Base-by-base conservation (phyloP, 108 stramenopile genomes). In the Pseudonitzschia pungens region DNA sequence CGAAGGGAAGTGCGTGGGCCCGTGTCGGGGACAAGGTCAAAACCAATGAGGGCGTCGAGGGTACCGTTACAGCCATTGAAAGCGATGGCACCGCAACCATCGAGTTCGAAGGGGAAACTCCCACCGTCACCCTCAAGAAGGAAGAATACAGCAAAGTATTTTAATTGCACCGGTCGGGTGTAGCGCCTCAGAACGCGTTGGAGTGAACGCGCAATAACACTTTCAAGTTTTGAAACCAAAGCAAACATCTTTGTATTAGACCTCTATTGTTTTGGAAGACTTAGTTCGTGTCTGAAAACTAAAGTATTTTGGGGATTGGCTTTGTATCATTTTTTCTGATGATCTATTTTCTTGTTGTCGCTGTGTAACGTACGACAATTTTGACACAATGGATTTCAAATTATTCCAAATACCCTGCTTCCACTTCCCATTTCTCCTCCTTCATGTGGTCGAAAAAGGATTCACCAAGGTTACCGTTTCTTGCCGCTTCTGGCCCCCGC, bases 1-100 rank as follows among this genome's bases (percentile, higher is more conserved):
- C 95, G 41, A 89, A 88, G 40, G 96, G 96, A 67, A 85, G 83
- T 77, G 93, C 93, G 7, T 96, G 96, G 96, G 95, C 95, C 4
- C 82, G 95, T 52, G 92, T 87, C 27, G 95, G 95, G 64, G 96
- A 96, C 72, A 82, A 75, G 7, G 93, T 96, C 33, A 92, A 81
- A 73, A 89, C 84, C 50, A 81, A 74, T 53, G 60, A 84, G 50
- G 95, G 95, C 42, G 68, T 48, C 43, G 75, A 79, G 55, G 95
- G 92, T 12, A 78, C 86, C 26, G 95, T 96, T 4, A 80, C 69
- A 50, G 91, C 92, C 59, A 82, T 93, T 36, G 77, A 78, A 63
- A 56, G 64, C 12, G 84, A 90, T 69, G 90, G 90, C 41, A 60
- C 88, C 28, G 87, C 87, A 29, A 82, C 70, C 21, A 84, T 90